These are phyloP conservation scores for Boletus rubroflammeus DNA, from an alignment of 768 basidiomycete species.

Conservation along the genomic window DNA sequence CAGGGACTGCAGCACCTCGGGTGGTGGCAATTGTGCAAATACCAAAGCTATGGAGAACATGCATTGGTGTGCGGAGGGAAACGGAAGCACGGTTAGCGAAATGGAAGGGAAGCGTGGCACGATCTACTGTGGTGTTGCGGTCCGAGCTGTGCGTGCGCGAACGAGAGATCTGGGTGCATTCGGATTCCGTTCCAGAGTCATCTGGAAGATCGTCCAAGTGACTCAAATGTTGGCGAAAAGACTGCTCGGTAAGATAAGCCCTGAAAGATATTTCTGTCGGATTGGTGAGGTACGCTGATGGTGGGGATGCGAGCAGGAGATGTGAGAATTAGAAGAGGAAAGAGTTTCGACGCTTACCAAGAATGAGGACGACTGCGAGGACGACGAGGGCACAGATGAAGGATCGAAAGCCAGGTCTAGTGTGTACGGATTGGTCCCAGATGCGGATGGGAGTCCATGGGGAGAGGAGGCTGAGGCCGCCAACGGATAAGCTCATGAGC, in stretches of 20 bases:
- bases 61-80: constrained; percentile 87
- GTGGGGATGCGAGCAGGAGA: background rate
- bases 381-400: constrained; percentile 68
- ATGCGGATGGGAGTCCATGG: constrained; percentile 52
- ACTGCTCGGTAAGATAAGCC: constrained; percentile 93
- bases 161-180: constrained; percentile 26
- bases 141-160: constrained; percentile 25
- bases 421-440: constrained; percentile 47
- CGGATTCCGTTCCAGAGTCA: constrained; percentile 41
- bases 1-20: constrained; percentile 32
- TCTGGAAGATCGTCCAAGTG: constrained; percentile 69
- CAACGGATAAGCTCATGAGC: constrained; percentile 64
- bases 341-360: constrained; percentile 50
- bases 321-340: background rate
- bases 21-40: constrained; percentile 77
- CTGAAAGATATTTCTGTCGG: constrained; percentile 93
- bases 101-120: constrained; percentile 49
- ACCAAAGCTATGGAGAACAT: constrained; percentile 81
- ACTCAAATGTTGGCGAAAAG: constrained; percentile 90
- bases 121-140: constrained; percentile 18
- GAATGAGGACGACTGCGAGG: constrained; percentile 61
- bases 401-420: constrained; percentile 64
- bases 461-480: constrained; percentile 58
- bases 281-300: constrained; percentile 88
- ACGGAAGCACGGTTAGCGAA: constrained; percentile 93